Percentiles rank a stretch among this genome's conserved stretches.
Conservation (phyloP, 2,329 filamentous ascomycete genomes). For the Pseudohalonectria lignicola region DNA sequence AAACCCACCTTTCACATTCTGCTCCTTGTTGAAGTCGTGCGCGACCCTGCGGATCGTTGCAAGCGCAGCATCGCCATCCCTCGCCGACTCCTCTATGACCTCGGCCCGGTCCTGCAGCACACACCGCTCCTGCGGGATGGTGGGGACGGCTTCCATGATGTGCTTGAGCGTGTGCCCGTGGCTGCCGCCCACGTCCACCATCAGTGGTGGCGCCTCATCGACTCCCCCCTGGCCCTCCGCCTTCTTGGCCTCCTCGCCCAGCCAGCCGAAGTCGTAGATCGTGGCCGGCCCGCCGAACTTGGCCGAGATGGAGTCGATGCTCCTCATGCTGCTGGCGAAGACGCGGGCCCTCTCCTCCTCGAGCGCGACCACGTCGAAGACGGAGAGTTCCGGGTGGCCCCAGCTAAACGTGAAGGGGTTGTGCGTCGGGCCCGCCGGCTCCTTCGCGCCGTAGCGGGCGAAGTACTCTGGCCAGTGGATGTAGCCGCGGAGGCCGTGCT, state of each 20-base stretch:
- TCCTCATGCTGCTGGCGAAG: constrained; percentile 11
- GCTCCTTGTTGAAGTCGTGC: constrained; percentile 16
- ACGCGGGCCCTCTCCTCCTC: constrained; percentile 9
- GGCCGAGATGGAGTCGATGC: constrained; percentile 3
- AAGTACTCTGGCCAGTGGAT: constrained; percentile 15
- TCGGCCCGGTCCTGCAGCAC: constrained; percentile 12
- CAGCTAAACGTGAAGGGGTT: constrained; percentile 13
- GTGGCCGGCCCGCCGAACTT: constrained; percentile 10
- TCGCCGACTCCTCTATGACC: constrained; percentile 6
- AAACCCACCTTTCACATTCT: constrained; percentile 15
- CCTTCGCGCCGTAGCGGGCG: constrained; percentile 9
- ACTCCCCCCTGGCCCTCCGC: too few relatives aligned
- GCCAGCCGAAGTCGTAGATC: constrained; percentile 13
- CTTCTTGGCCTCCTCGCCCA: constrained; percentile 7
- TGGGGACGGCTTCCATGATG: constrained; percentile 6
- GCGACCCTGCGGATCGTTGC: constrained; percentile 11
- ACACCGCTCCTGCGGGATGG: constrained; percentile 12
- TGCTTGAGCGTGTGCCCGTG: constrained; percentile 10
- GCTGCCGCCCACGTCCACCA: constrained; percentile 13
- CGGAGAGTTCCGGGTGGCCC: constrained; percentile 11
- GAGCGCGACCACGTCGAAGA: constrained; percentile 15
- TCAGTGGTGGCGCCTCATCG: constrained; percentile 3
- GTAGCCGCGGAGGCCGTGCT: constrained; percentile 14
- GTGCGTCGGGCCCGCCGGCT: constrained; percentile 8
- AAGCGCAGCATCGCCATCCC: constrained; percentile 2